phyloP scores from a whole-genome alignment of 2,329 filamentous ascomycete species.

The Tolypocladium paradoxum region DNA sequence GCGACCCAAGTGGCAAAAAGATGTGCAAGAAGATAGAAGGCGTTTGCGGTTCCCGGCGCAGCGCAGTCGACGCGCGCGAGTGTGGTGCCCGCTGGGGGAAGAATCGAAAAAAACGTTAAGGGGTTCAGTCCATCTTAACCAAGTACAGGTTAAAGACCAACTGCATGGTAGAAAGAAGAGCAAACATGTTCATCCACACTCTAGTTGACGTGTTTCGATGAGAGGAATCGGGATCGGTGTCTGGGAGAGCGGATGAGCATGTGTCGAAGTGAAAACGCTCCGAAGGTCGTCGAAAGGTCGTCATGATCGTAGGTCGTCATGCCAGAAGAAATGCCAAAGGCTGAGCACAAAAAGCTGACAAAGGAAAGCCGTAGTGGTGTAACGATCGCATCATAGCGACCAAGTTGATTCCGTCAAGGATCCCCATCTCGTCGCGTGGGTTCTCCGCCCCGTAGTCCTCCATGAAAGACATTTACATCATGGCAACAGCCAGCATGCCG shows the following conservation, averaged over 20 bases:
- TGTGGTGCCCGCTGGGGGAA: slow-evolving; percentile 10
- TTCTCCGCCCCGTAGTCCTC: background rate
- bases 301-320: slow-evolving; percentile 3
- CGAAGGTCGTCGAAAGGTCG: background rate
- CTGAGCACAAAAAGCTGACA: background rate
- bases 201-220: background rate
- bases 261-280: background rate
- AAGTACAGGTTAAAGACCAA: background rate
- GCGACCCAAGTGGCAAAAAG: slow-evolving; percentile 1
- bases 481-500: slow-evolving; percentile 37
- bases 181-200: background rate
- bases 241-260: background rate
- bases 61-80: slow-evolving; percentile 18
- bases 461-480: slow-evolving; percentile 31
- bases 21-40: slow-evolving; percentile 5
- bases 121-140: slow-evolving; percentile 9
- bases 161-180: background rate
- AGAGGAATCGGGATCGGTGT: background rate
- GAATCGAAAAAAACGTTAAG: slow-evolving; percentile 12
- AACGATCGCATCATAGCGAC: slow-evolving; percentile 1
- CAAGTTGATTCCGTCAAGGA: background rate
- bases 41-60: slow-evolving; percentile 5
- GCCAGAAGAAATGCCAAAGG: background rate
- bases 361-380: slow-evolving; percentile 1
- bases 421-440: background rate